A percentile compares a stretch with the other conserved stretches of the same genome.
phyloP scores from a whole-genome alignment of 2,329 filamentous ascomycete genomes.

The Phoma sp. region DNA sequence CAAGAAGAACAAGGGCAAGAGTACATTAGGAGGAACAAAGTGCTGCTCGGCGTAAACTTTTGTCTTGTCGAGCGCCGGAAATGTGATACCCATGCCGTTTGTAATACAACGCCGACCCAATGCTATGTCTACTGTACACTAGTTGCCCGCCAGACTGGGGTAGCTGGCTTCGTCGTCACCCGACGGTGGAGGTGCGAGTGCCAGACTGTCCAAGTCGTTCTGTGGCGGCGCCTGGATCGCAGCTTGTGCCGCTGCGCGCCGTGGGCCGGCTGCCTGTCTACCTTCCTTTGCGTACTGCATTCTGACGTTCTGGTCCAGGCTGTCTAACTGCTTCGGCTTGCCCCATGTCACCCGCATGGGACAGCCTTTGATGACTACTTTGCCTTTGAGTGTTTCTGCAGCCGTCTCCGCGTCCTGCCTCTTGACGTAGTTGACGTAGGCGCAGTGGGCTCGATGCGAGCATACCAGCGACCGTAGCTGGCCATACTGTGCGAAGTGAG shows the following conservation, averaged over 20 bases:
- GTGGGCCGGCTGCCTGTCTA: constrained; percentile 49
- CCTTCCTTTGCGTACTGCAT: constrained; percentile 82
- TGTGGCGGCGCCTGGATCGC: constrained; percentile 52
- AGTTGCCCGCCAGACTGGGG: constrained; percentile 84
- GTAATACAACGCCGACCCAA: constrained; percentile 40
- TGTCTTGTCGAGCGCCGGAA: constrained; percentile 32
- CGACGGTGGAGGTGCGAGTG: constrained; percentile 80
- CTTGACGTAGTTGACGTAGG: constrained; percentile 92
- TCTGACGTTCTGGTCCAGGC: constrained; percentile 85
- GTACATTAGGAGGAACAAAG: constrained; percentile 46
- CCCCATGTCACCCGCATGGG: constrained; percentile 92
- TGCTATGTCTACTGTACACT: constrained; percentile 40
- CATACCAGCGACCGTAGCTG: constrained; percentile 92
- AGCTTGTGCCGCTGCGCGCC: constrained; percentile 39
- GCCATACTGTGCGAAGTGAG: constrained; percentile 87
- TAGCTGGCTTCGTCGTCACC: constrained; percentile 80
- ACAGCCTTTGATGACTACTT: constrained; percentile 87
- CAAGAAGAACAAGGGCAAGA: constrained; percentile 64
- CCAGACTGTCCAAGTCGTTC: constrained; percentile 53
- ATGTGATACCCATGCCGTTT: constrained; percentile 40
- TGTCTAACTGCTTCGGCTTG: constrained; percentile 88
- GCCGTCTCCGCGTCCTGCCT: constrained; percentile 85
- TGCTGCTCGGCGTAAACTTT: constrained; percentile 48
- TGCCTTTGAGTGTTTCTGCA: constrained; percentile 82
- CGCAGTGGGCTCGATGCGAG: constrained; percentile 96